Conservation (phyloP, 2,329 filamentous ascomycete species). For the Ophiocordyceps polyrhachis-furcata region DNA sequence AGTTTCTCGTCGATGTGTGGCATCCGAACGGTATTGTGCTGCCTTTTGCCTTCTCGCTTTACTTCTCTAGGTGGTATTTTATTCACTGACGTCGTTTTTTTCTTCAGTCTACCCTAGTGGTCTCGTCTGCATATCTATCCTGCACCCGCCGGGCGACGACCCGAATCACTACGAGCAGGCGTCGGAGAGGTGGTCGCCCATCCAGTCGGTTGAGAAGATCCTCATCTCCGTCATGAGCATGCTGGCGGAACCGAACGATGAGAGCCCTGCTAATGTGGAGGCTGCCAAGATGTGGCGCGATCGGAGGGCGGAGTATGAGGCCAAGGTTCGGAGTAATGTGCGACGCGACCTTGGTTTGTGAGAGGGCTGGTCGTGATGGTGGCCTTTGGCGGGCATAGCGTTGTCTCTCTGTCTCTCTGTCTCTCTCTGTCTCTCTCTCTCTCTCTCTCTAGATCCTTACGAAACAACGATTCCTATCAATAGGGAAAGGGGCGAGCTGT, state of each 20-base stretch:
- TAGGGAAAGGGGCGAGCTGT: background rate
- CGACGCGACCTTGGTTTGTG: conserved; percentile 58
- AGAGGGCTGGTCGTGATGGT: background rate
- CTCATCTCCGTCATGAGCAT: conserved; percentile 95
- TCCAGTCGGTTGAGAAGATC: conserved; percentile 96
- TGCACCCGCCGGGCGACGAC: conserved; percentile 89
- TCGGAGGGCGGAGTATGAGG: conserved; percentile 64
- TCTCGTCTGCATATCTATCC: conserved; percentile 93
- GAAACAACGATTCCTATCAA: background rate
- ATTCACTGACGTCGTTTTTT: background rate
- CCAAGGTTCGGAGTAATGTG: conserved; percentile 67
- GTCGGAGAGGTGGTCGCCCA: conserved; percentile 87
- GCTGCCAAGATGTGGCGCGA: conserved; percentile 95
- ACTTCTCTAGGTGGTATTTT: too few species aligned
- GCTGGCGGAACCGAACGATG: conserved; percentile 92
- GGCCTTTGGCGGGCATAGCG: background rate
- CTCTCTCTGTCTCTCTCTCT: background rate
- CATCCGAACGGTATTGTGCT: conserved; percentile 68
- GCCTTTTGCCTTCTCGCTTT: background rate
- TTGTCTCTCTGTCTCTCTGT: background rate
- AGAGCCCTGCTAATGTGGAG: conserved; percentile 90
- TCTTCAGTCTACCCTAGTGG: conserved; percentile 69
- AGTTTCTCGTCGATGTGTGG: conserved; percentile 84
- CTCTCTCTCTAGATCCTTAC: background rate
- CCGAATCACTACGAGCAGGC: conserved; percentile 97